Base-by-base conservation (phyloP, 1,284 basidiomycete species). In the Pseudozyma flocculosa region DNA sequence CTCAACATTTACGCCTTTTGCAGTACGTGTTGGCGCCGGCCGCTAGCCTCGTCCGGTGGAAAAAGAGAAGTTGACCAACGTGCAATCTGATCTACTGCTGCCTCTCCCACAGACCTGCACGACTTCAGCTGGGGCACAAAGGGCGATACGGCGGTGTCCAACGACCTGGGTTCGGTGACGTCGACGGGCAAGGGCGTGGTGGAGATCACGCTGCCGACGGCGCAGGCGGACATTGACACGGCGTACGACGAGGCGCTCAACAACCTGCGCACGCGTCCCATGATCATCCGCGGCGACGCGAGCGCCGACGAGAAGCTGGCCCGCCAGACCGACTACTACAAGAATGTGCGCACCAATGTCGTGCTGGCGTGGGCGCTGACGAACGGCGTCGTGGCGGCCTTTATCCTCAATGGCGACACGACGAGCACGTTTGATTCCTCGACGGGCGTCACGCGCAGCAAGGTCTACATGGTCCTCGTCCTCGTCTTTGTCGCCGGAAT, bases 191-290 rank as follows among this genome's bases (percentile, higher is more conserved):
- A 73, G 18, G 82, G 82, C 14, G 78, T 81, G 9, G 87, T 97
- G 38, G 90, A 95, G 70, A 87, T 96, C 50, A 88, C 92, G 65
- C 84, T 96, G 68, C 85, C 89, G 3, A 86, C 89, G 0, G 89
- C 89, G 47, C 87, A 89, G 49, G 88, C 88, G 3, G 92, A 94
- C 75, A 87, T 90, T 53, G 90, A 96, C 73, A 85, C 83, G 39
- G 86, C 90, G 21, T 98, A 97, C 76, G 88, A 92, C 75, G 89
- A 93, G 66, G 87, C 92, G 0, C 82, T 96, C 37, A 83, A 85
- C 54, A 91, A 92, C 73, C 82, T 97, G 39, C 85, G 86, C 46
- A 85, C 87, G 32, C 81, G 86, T 23, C 88, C 61, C 0, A 78
- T 79, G 69, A 67, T 79, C 45, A 65, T 80, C 40, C 67, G 76